Evolutionary conservation across 192 early-diverging fungal genomes (phyloP).

Genomic region (Podila horticola): DNA sequence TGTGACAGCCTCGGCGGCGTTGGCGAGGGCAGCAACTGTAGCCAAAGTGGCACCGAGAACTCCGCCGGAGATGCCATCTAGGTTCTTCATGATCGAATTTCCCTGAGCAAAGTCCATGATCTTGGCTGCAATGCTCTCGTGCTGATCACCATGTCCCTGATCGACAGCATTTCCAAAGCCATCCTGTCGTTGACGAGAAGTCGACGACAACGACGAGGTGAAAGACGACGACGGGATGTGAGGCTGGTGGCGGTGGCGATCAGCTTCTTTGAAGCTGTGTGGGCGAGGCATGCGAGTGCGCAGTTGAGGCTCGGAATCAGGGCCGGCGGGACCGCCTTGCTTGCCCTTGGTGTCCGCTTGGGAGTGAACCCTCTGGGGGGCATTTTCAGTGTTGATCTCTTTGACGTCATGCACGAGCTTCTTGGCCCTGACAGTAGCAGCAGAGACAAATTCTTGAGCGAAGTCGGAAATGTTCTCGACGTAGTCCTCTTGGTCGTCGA

Average conservation of each 20-base stretch:
- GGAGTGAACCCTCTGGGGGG: background rate
- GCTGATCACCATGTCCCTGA: background rate
- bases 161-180: background rate
- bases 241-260: conserved; percentile 39
- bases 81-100: conserved; percentile 9
- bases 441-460: background rate
- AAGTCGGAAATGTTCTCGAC: background rate
- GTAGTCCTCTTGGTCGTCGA: conserved; percentile 14
- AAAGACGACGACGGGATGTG: conserved; percentile 1
- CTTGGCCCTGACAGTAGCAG: too few species aligned
- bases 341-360: background rate
- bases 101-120: conserved; percentile 22
- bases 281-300: conserved; percentile 11
- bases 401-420: background rate
- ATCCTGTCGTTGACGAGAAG: background rate
- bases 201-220: background rate
- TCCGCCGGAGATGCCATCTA: conserved; percentile 33
- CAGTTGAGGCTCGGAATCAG: background rate
- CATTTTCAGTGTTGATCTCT: background rate
- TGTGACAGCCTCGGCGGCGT: conserved; percentile 8
- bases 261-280: conserved; percentile 20
- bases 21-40: conserved; percentile 7
- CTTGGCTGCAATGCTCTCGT: conserved; percentile 13
- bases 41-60: conserved; percentile 15
- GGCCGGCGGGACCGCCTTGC: conserved; percentile 14